Conservation (phyloP, 805 yeast species). For the Suhomyces faveliae region DNA sequence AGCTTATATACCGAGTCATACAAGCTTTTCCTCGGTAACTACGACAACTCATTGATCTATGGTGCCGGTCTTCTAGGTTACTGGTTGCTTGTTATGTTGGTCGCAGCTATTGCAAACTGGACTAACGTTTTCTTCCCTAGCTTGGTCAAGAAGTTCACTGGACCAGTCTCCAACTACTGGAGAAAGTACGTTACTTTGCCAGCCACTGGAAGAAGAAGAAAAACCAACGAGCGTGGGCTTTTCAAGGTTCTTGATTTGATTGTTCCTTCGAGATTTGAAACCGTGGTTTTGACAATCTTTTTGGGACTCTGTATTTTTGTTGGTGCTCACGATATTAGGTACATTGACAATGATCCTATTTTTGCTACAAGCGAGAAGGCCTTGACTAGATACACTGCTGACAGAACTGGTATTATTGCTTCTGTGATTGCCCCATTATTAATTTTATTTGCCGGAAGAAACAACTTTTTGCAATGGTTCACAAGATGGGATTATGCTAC, state of each 20-base stretch:
- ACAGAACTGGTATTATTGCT: slow-evolving; percentile 52
- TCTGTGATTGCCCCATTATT: slow-evolving; percentile 28
- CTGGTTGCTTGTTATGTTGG: slow-evolving; percentile 18
- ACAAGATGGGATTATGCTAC: slow-evolving; percentile 14
- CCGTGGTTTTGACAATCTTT: slow-evolving; percentile 26
- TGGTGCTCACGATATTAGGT: slow-evolving; percentile 10
- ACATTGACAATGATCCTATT: slow-evolving; percentile 14
- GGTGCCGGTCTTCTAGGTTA: slow-evolving; percentile 22
- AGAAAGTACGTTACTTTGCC: slow-evolving; percentile 20
- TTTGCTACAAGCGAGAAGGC: slow-evolving; percentile 11
- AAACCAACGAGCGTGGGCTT: slow-evolving; percentile 18
- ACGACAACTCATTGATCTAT: slow-evolving; percentile 23
- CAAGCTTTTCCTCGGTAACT: slow-evolving; percentile 21
- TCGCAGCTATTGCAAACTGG: slow-evolving; percentile 12
- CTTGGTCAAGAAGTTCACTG: slow-evolving; percentile 26
- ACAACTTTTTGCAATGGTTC: slow-evolving; percentile 18
- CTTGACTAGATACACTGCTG: slow-evolving; percentile 35
- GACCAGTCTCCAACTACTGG: slow-evolving; percentile 15
- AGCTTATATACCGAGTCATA: slow-evolving; percentile 14
- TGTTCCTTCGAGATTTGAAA: slow-evolving; percentile 38
- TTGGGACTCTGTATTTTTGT: slow-evolving; percentile 17
- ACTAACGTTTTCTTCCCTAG: slow-evolving; percentile 30
- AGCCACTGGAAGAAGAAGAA: slow-evolving; percentile 19
- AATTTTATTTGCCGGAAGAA: slow-evolving; percentile 24
- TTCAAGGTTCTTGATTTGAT: slow-evolving; percentile 21